A percentile compares a stretch with the other conserved stretches of the same genome.
Conservation (phyloP, 257 asterid species). For the Ilex asprella region DNA sequence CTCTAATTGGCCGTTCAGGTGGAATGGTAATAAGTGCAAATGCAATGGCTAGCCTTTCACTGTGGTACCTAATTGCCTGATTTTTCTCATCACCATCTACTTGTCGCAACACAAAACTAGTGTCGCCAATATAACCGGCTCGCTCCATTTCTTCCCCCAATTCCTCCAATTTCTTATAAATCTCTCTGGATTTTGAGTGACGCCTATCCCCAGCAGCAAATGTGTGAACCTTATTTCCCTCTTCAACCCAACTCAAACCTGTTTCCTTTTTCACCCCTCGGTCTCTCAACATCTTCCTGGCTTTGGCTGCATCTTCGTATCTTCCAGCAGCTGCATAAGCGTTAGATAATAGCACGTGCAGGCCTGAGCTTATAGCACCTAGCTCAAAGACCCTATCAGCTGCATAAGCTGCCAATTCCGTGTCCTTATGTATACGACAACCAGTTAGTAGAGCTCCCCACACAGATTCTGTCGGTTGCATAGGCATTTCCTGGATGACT, state of each 20-base stretch:
- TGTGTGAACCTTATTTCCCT: conserved; percentile 60
- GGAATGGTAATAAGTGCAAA: conserved; percentile 65
- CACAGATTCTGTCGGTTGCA: conserved; percentile 64
- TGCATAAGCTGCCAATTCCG: conserved; percentile 62
- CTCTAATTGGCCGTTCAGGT: conserved; percentile 54
- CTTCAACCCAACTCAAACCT: conserved; percentile 91
- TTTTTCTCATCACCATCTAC: conserved; percentile 62
- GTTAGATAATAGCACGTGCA: conserved; percentile 60
- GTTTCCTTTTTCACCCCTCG: conserved; percentile 77
- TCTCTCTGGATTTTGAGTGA: conserved; percentile 43
- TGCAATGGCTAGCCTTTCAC: conserved; percentile 88
- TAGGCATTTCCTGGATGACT: conserved; percentile 65
- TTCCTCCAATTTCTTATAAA: conserved; percentile 58
- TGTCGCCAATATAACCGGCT: conserved; percentile 73
- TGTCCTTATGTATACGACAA: conserved; percentile 58
- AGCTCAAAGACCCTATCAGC: conserved; percentile 68
- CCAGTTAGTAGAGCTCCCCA: conserved; percentile 94
- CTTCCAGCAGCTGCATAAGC: conserved; percentile 81
- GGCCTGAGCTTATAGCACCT: conserved; percentile 68
- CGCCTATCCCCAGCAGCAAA: conserved; percentile 74
- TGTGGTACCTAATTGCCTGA: conserved; percentile 56
- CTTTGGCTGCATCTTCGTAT: conserved; percentile 82
- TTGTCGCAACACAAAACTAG: conserved; percentile 44
- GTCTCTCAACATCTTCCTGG: conserved; percentile 65
- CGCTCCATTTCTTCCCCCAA: conserved; percentile 46